Evolutionary conservation across 306 rosid species (phyloP).

Genomic region (Cucurbita maxima): DNA sequence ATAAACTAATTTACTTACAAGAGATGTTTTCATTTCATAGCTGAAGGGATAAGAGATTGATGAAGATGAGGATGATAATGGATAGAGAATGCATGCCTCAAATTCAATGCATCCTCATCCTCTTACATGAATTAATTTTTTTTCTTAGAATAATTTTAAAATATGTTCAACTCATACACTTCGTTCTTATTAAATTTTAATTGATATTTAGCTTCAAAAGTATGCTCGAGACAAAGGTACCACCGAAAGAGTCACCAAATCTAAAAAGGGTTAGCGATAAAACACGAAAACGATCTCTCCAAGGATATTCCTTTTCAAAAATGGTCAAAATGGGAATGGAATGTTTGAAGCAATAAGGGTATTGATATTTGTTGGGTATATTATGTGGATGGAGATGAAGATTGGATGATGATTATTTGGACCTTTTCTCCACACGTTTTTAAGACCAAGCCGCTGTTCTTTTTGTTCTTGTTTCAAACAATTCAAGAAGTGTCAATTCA

Average conservation of each 20-base stretch:
- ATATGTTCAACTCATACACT: neutral
- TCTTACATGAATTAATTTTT: too few relatives aligned
- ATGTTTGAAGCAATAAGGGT: neutral
- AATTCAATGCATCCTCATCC: neutral
- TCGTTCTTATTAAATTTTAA: neutral
- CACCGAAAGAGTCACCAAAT: neutral
- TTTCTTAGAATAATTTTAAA: neutral
- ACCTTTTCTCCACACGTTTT: slow-evolving; percentile 23
- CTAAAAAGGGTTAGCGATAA: neutral
- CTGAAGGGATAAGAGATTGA: too few relatives aligned
- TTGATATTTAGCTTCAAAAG: neutral
- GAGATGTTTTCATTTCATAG: neutral
- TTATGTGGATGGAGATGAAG: neutral
- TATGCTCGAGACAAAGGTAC: neutral
- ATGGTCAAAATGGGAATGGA: neutral
- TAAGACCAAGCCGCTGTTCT: neutral
- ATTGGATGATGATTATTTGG: neutral
- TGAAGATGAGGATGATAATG: too few relatives aligned
- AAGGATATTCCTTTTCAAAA: neutral
- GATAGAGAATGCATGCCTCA: neutral
- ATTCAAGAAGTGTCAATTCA: slow-evolving; percentile 1
- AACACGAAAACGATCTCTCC: neutral
- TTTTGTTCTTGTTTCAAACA: neutral
- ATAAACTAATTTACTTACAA: too few relatives aligned
- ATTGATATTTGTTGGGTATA: neutral